Evolutionary conservation across 805 yeast species (phyloP).

Genomic region (Scheffersomyces amazonensis): DNA sequence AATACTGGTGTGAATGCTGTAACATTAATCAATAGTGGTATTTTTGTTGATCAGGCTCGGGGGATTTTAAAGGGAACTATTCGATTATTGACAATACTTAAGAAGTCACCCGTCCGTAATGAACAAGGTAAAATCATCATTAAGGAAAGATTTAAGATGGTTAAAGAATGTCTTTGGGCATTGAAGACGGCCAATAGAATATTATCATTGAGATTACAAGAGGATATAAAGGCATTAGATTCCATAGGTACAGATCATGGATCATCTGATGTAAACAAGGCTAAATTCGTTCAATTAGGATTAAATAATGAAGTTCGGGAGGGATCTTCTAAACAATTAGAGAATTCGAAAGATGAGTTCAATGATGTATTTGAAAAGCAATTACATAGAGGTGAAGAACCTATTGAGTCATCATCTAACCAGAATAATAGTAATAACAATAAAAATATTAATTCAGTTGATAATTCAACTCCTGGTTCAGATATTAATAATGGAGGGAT

Average conservation of each 20-base stretch:
- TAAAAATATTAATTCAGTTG: neutral
- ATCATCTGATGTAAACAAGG: slow-evolving; percentile 46
- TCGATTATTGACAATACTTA: slow-evolving; percentile 17
- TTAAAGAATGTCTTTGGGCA: slow-evolving; percentile 61
- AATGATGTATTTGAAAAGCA: slow-evolving; percentile 16
- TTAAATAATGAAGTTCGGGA: slow-evolving; percentile 1
- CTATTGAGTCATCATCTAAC: slow-evolving; percentile 1
- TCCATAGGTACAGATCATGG: slow-evolving; percentile 54
- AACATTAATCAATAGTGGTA: slow-evolving; percentile 43
- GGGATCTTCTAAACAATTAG: neutral
- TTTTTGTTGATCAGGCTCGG: slow-evolving; percentile 19
- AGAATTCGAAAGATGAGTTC: slow-evolving; percentile 14
- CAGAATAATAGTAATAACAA: neutral
- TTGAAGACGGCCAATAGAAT: slow-evolving; percentile 54
- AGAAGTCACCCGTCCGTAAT: slow-evolving; percentile 28
- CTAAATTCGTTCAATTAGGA: slow-evolving; percentile 48
- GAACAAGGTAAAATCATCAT: slow-evolving; percentile 27
- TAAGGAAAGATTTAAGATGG: slow-evolving; percentile 46
- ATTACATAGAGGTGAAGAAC: slow-evolving; percentile 12
- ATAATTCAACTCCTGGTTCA: neutral
- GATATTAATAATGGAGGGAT: neutral
- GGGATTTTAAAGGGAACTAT: slow-evolving; percentile 21
- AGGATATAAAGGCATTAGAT: slow-evolving; percentile 33
- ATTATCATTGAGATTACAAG: slow-evolving; percentile 42
- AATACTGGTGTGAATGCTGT: slow-evolving; percentile 42